Evolutionary conservation across 768 basidiomycete species (phyloP), one percentile per base, ranked within the genome.

Genomic region (Trametes villosa): DNA sequence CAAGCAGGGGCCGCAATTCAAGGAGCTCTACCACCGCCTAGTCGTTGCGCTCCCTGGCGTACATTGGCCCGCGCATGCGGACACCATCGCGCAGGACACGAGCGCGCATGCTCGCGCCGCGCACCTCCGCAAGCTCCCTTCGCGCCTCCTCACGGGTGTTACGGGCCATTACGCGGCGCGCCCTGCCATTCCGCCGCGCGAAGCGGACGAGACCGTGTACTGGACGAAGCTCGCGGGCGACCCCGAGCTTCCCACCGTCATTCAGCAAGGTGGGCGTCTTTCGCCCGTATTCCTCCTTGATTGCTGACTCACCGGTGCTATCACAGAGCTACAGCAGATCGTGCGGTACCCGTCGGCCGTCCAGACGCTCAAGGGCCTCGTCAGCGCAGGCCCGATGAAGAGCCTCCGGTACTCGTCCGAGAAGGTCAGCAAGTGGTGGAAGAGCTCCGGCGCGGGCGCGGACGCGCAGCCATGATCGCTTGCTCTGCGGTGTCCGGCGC

Each of bases 381-480:
- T 90, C 20, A 94, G 88, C 58, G 91, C 92, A 9, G 95, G 95
- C 4, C 63, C 90, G 11, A 79, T 81, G 48, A 95, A 94, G 81
- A 92, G 91, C 70, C 57, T 87, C 6, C 83, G 83, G 42, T 98
- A 98, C 68, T 77, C 83, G 45, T 65, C 80, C 26, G 85, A 87
- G 46, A 98, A 98, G 77, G 77, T 96, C 20, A 74, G 82, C 36
- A 98, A 98, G 75, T 97, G 94, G 90, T 91, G 91, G 85, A 73
- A 72, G 53, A 44, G 58, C 44, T 29, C 51, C 31, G 47, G 55
- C 18, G 15, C 54, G 38, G 46, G 49, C 13, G 51, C 61, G 40
- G 44, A 45, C 47, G 18, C 53, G 47, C 50, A 44, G 31, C 46
- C 52, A 40, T 50, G 34, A 38, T 49, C 20, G 8, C n/a, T 36